Base-by-base conservation (phyloP, 2,329 filamentous ascomycete genomes). In the Fusarium camptoceras region DNA sequence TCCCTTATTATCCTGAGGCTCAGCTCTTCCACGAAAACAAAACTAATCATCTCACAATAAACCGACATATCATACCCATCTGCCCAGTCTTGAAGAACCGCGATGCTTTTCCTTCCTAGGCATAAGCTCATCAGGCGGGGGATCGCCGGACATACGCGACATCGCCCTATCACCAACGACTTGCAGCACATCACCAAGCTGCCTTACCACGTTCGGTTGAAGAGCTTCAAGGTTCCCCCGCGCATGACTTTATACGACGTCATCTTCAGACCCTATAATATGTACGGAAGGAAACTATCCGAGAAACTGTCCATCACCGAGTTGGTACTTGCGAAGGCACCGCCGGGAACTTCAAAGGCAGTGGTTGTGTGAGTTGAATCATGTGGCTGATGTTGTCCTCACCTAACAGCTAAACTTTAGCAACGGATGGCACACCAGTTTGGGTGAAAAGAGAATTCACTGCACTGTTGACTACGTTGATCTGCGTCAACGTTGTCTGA, bases 401-500 rank as follows among this genome's bases (percentile, higher is more conserved):
- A 7, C 4, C 1, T 7, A n/a, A 4, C 3, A 16, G n/a, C 6
- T n/a, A 3, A 46, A 46, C 10, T n/a, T 4, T 27, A 46, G 43
- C 3, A 30, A 14, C n/a, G 25, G 12, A 8, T 48, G 46, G 46
- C 46, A 48, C 6, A 22, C 6, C 2, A 30, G 27, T 4, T 14
- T 3, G 8, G 15, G n/a, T 4, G 46, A 48, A 3, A 31, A 30
- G 6, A 30, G 8, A 3, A 3, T 31, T 2, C 46, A 48, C 3
- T 48, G 46, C 15, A 48, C 46, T 15, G 46, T 48, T 4, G 46
- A 48, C 8, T 48, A 48, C 8, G 12, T 10, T 8, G 27, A 30
- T 12, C 12, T 3, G 3, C 12, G 4, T 3, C 8, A 11, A 9
- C n/a, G 27, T 6, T 15, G 5, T 8, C 6, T 48, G 1, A 8